Conservation (phyloP, 106 monocot genomes). For the Phalaenopsis aphrodite region DNA sequence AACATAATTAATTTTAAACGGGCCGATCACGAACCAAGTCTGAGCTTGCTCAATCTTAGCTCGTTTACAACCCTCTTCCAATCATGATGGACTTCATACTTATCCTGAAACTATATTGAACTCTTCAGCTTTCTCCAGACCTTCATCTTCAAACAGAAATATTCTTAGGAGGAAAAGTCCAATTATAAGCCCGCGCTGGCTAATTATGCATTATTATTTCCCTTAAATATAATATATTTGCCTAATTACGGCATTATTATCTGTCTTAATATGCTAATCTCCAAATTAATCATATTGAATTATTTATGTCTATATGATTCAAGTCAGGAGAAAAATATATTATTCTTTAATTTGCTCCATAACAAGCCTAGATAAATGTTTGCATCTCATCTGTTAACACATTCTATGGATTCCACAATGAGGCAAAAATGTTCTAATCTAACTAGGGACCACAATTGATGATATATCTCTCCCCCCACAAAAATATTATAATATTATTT, state of each 20-base stretch:
- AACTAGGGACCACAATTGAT: background rate
- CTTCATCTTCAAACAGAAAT: background rate
- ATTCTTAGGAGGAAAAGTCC: background rate
- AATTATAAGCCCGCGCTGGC: background rate
- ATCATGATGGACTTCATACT: no score
- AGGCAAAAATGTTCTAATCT: background rate
- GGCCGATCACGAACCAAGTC: no score
- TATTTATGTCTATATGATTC: background rate
- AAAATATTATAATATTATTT: background rate
- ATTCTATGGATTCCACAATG: slow-evolving; percentile 2
- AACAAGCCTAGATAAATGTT: background rate
- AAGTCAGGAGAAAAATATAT: background rate
- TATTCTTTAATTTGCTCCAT: background rate
- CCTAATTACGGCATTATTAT: background rate
- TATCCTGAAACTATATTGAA: background rate
- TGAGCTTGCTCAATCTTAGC: no score
- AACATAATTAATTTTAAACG: no score
- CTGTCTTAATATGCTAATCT: background rate
- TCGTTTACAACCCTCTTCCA: no score
- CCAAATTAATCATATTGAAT: background rate
- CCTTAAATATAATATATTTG: background rate
- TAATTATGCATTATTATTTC: background rate
- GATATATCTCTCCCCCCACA: background rate
- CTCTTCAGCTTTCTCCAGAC: background rate
- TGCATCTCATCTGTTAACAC: slow-evolving; percentile 2